Base-by-base conservation (phyloP, 257 asterid species). In the Cynanchum wilfordii region DNA sequence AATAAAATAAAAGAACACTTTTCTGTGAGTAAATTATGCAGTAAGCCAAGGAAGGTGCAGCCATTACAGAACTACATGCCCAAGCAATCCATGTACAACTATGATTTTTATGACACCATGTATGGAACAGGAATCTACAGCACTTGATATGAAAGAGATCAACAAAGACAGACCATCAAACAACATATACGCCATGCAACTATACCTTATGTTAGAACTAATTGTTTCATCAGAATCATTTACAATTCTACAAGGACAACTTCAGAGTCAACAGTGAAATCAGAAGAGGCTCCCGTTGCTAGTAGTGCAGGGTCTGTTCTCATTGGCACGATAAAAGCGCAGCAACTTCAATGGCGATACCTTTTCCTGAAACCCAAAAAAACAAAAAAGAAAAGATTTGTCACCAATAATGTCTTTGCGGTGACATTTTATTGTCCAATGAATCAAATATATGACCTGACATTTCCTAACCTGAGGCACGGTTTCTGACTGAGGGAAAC, bases 281-380 rank as follows among this genome's bases (percentile, higher is more conserved):
- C 71, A 73, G 66, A 64, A 17, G 25, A 51, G 45, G 55, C 74
- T 50, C 71, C 70, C 73, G 56, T 76, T 78, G 73, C 69, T 30
- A 68, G 75, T 20, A 70, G 54, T 19, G 33, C 49, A 47, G 69
- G 25, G 58, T 69, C 82, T 69, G 66, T 75, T 75, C 79, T 44
- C 81, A 75, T 57, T 66, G 20, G 93, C 95, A 13, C 85, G 91
- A 75, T 93, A 93, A 76, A 93, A 93, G 82, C 78, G 88, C 54
- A 90, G 85, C 78, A 89, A 69, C 78, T 87, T 90, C 81, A 89
- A 85, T 30, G 84, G 72, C 55, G 83, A 76, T 25, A 84, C 86
- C 58, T 66, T 68, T 78, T 90, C 98, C 98, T 92, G 81, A 72
- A 24, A 79, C 72, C 36, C 10, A 42, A 42, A 55, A 72, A 30